phyloP scores from a whole-genome alignment of 2,329 filamentous ascomycete species.

The Dactylella cylindrospora region DNA sequence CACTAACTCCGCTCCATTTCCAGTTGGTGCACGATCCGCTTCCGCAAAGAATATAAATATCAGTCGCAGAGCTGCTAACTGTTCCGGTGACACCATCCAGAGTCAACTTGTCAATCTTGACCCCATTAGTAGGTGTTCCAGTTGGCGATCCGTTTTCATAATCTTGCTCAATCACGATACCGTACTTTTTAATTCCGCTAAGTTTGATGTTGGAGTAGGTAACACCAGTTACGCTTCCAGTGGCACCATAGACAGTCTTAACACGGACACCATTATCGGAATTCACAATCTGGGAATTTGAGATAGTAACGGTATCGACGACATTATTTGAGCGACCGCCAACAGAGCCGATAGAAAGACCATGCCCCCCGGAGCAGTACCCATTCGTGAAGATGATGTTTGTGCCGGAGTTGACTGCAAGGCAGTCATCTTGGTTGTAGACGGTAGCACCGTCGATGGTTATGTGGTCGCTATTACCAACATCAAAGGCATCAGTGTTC shows the following conservation, averaged over 20 bases:
- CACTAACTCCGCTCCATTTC: slow-evolving; percentile 57
- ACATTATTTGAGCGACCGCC: slow-evolving; percentile 59
- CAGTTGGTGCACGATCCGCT: slow-evolving; percentile 56
- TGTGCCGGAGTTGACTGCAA: slow-evolving; percentile 61
- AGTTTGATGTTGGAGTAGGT: slow-evolving; percentile 56
- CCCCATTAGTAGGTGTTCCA: slow-evolving; percentile 16
- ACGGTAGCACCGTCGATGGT: slow-evolving; percentile 59
- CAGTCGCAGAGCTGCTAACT: slow-evolving; percentile 50
- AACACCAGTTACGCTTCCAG: slow-evolving; percentile 55
- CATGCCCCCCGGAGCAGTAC: slow-evolving; percentile 56
- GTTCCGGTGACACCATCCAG: slow-evolving; percentile 20
- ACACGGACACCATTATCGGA: slow-evolving; percentile 60
- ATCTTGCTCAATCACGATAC: slow-evolving; percentile 15
- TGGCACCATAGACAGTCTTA: slow-evolving; percentile 58
- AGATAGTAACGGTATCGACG: slow-evolving; percentile 59
- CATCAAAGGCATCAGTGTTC: slow-evolving; percentile 65
- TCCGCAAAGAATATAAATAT: slow-evolving; percentile 61
- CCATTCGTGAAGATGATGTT: slow-evolving; percentile 56
- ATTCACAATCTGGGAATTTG: slow-evolving; percentile 57
- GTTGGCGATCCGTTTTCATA: slow-evolving; percentile 23
- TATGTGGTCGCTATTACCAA: slow-evolving; percentile 57
- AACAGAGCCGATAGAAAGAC: slow-evolving; percentile 55
- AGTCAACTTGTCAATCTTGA: slow-evolving; percentile 8
- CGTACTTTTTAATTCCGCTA: slow-evolving; percentile 24
- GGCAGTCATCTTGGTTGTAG: slow-evolving; percentile 65